These are phyloP conservation scores for Peniophora sp. DNA, from an alignment of 1,284 basidiomycete genomes.

Conservation along the genomic window DNA sequence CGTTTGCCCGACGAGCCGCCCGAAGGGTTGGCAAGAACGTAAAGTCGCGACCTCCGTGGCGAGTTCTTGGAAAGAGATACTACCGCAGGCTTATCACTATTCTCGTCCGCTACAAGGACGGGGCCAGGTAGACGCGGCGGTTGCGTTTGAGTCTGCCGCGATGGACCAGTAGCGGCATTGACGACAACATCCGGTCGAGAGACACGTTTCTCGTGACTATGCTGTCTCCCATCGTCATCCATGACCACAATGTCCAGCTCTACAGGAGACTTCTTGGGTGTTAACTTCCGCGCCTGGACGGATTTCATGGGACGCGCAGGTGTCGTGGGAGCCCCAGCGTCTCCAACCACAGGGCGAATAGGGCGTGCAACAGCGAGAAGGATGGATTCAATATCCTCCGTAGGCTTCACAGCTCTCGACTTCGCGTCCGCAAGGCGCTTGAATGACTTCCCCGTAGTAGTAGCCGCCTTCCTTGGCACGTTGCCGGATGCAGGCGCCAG, in stretches of 20 bases:
- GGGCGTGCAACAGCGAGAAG: too few relatives aligned
- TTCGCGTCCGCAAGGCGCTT: too few relatives aligned
- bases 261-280: constrained; percentile 26
- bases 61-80: too few relatives aligned
- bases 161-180: not conserved
- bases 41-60: not conserved
- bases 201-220: constrained; percentile 23
- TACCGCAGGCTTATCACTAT: too few relatives aligned
- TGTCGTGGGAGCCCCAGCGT: constrained; percentile 24
- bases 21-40: not conserved
- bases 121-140: too few relatives aligned
- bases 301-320: constrained; percentile 18
- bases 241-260: constrained; percentile 42
- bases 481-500: constrained; percentile 25
- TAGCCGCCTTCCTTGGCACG: not conserved
- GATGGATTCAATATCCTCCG: too few relatives aligned
- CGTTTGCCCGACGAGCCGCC: too few relatives aligned
- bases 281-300: constrained; percentile 20
- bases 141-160: too few relatives aligned
- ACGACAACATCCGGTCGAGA: constrained; percentile 24
- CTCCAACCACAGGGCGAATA: constrained; percentile 22
- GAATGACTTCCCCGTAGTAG: too few relatives aligned
- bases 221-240: constrained; percentile 3
- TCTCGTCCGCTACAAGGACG: too few relatives aligned
- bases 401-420: too few relatives aligned